A percentile compares a stretch with the other conserved stretches of the same genome.
phyloP scores from a whole-genome alignment of 495 filamentous ascomycete genomes.

The Podospora bellae-mahoneyi region DNA sequence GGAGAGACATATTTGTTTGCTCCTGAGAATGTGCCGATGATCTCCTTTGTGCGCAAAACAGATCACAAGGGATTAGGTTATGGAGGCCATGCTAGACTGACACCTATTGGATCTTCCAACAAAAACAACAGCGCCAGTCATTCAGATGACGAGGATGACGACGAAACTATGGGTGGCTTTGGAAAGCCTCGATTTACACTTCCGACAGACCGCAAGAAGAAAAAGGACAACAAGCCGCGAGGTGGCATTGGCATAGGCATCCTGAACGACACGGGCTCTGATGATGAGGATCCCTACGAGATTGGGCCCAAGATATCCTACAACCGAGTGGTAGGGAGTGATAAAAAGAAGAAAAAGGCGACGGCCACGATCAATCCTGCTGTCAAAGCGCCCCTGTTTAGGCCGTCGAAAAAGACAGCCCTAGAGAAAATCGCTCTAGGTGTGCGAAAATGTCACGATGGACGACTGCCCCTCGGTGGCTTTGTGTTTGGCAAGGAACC shows the following conservation, averaged over 20 bases:
- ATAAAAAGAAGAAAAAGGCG: conserved; percentile 76
- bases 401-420: conserved; percentile 64
- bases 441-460: conserved; percentile 82
- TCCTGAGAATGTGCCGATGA: conserved; percentile 77
- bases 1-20: conserved; percentile 74
- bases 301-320: conserved; percentile 91
- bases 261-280: conserved; percentile 93
- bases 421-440: conserved; percentile 54
- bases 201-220: conserved; percentile 27
- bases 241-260: conserved; percentile 84
- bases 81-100: conserved; percentile 60
- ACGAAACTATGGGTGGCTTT: conserved; percentile 38
- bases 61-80: conserved; percentile 83
- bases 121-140: conserved; percentile 17
- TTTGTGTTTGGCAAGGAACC: conserved; percentile 66
- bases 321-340: conserved; percentile 75
- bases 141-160: conserved; percentile 47
- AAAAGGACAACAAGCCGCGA: conserved; percentile 50
- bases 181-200: conserved; percentile 33
- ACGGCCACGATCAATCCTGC: conserved; percentile 58
- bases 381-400: conserved; percentile 65
- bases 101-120: conserved; percentile 20
- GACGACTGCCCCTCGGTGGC: conserved; percentile 77
- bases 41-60: conserved; percentile 69
- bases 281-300: conserved; percentile 93